Conservation (phyloP, 2,329 filamentous ascomycete genomes). For the Exophiala alcalophila region DNA sequence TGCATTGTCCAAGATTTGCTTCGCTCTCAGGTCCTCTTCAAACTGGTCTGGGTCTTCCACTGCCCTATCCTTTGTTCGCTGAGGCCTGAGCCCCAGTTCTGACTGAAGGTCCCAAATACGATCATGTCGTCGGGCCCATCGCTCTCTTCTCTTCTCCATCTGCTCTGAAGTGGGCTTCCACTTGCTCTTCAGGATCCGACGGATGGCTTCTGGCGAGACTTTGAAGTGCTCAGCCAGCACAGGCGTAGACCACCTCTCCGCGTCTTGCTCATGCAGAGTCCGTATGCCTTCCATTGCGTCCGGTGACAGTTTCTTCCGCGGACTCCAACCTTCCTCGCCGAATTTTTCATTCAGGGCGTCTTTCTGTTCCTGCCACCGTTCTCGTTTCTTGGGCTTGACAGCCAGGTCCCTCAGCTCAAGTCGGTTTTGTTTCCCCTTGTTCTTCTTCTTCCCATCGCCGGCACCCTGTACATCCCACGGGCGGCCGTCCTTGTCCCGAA, state of each 20-base stretch:
- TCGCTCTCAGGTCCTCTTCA: slow-evolving; percentile 26
- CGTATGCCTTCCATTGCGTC: slow-evolving; percentile 90
- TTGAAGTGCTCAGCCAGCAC: slow-evolving; percentile 75
- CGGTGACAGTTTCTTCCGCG: slow-evolving; percentile 81
- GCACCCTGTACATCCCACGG: background rate
- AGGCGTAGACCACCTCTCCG: slow-evolving; percentile 70
- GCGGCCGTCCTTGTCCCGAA: slow-evolving; percentile 6
- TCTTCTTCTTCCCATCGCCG: background rate
- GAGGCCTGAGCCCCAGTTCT: slow-evolving; percentile 55
- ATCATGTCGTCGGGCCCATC: slow-evolving; percentile 47
- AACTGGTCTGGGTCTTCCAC: slow-evolving; percentile 27
- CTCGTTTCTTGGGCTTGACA: slow-evolving; percentile 30
- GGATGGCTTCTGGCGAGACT: slow-evolving; percentile 81
- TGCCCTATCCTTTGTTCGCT: slow-evolving; percentile 41
- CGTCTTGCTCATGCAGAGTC: slow-evolving; percentile 73
- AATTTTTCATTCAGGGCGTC: slow-evolving; percentile 73
- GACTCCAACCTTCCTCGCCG: slow-evolving; percentile 70
- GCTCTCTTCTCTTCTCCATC: slow-evolving; percentile 38
- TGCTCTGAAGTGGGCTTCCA: slow-evolving; percentile 44
- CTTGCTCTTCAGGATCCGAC: slow-evolving; percentile 70
- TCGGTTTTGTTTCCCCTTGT: slow-evolving; percentile 10
- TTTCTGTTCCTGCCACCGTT: slow-evolving; percentile 75
- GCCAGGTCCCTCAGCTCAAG: slow-evolving; percentile 14
- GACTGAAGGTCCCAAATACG: slow-evolving; percentile 47
- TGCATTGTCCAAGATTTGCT: slow-evolving; percentile 26